Conservation (phyloP, 1,284 basidiomycete genomes). For the Tranzscheliella williamsii region DNA sequence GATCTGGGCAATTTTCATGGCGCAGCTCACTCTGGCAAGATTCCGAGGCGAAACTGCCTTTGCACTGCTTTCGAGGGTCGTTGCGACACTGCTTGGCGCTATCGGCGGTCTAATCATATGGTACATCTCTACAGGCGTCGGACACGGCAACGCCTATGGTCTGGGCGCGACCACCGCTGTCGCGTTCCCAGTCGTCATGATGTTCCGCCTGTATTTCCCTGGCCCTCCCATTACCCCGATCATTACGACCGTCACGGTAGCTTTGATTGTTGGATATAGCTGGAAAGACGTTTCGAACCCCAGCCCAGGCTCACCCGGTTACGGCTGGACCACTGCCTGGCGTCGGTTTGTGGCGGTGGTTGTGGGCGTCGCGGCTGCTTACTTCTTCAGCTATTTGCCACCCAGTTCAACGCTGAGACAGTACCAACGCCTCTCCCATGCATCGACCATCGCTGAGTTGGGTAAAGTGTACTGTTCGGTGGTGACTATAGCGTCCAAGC, state of each 20-base stretch:
- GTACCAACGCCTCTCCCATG: constrained; percentile 62
- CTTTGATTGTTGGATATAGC: constrained; percentile 55
- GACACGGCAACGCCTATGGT: constrained; percentile 69
- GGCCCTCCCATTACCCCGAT: constrained; percentile 73
- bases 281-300: constrained; percentile 51
- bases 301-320: constrained; percentile 50
- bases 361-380: constrained; percentile 57
- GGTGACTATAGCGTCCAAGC: constrained; percentile 57
- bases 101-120: constrained; percentile 72
- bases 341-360: constrained; percentile 61
- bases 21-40: constrained; percentile 51
- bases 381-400: constrained; percentile 56
- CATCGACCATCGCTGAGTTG: constrained; percentile 60
- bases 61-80: constrained; percentile 44
- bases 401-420: constrained; percentile 61
- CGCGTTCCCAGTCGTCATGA: constrained; percentile 68
- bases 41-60: constrained; percentile 55
- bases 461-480: constrained; percentile 63
- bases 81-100: constrained; percentile 61
- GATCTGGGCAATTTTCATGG: constrained; percentile 59
- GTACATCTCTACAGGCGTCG: constrained; percentile 67
- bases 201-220: constrained; percentile 73
- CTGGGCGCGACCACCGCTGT: constrained; percentile 73
- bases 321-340: constrained; percentile 65
- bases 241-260: constrained; percentile 74